Base-by-base conservation (phyloP, 2,329 filamentous ascomycete genomes). In the Endothia cerciana region DNA sequence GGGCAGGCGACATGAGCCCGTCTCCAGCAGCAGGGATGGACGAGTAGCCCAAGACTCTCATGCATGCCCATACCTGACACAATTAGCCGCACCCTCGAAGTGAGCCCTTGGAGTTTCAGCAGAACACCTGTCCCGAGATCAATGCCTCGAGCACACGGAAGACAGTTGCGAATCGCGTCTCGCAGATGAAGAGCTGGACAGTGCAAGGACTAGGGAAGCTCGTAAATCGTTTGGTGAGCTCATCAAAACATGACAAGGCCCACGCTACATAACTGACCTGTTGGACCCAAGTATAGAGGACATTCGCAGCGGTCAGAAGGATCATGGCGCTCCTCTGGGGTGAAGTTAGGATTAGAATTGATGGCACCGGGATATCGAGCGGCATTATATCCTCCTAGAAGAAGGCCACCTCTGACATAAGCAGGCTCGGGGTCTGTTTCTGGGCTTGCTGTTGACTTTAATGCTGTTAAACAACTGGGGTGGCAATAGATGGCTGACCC, bases 61-160 rank as follows among this genome's bases (percentile, higher is more conserved):
- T 71, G 60, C 70, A 70, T 1, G 70, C 68, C 70, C 70, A 71
- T 25, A 70, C 41, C 41, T 43, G 15, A n/a, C 41, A 4, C 19
- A 43, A 43, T 43, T 43, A 43, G 19, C 13, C 41, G 41, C 7
- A 11, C 13, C 19, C 41, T 19, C 15, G 41, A n/a, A 36, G 33
- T 36, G 6, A n/a, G n/a, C 15, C 41, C 41, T 4, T 43, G 41
- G 41, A 43, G 19, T 13, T 15, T 4, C 13, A 43, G 41, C n/a
- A 43, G 15, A 6, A 43, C 19, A 43, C 69, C 13, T 53, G 65
- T 4, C 66, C 68, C 5, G 69, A 67, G 15, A 71, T 66, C 57
- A 69, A 70, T 33, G 66, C 69, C 38, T 66, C 49, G 5, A 71
- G 66, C 30, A 71, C 68, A n/a, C 65, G 65, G 69, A 69, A 71